Conservation (phyloP, 2,329 filamentous ascomycete genomes). For the Aspergillus versicolor region DNA sequence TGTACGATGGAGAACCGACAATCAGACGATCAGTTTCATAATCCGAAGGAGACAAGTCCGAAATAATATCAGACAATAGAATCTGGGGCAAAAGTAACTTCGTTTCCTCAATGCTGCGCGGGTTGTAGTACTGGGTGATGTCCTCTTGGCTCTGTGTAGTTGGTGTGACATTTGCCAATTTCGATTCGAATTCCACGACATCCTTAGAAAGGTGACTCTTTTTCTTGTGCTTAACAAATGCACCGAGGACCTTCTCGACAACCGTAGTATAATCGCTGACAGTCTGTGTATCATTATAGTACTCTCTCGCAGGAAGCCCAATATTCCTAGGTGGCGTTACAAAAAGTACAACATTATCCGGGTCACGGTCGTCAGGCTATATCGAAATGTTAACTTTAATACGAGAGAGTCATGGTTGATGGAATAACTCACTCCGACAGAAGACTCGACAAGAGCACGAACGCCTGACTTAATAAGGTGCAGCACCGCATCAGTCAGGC, state of each 20-base stretch:
- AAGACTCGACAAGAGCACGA: conserved; percentile 32
- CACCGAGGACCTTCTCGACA: conserved; percentile 42
- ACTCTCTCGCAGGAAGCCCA: conserved; percentile 62
- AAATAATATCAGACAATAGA: conserved; percentile 53
- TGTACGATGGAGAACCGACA: conserved; percentile 59
- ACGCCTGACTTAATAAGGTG: conserved; percentile 39
- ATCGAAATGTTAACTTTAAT: neutral
- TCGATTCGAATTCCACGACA: conserved; percentile 59
- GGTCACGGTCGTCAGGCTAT: conserved; percentile 54
- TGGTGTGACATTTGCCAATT: conserved; percentile 60
- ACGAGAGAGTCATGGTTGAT: neutral
- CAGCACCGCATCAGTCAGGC: conserved; percentile 37
- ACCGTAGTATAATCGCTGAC: conserved; percentile 52
- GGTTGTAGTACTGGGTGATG: conserved; percentile 68
- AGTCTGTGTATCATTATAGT: conserved; percentile 57
- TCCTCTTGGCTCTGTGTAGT: conserved; percentile 59
- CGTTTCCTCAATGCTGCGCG: conserved; percentile 57
- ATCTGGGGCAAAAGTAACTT: conserved; percentile 58
- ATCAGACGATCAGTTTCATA: conserved; percentile 57
- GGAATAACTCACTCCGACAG: conserved; percentile 31
- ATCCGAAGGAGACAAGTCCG: conserved; percentile 51
- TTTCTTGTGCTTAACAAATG: conserved; percentile 36
- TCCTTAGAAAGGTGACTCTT: conserved; percentile 33
- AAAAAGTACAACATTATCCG: conserved; percentile 53
- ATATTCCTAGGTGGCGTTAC: conserved; percentile 47